A percentile compares a stretch with the other conserved stretches of the same genome.
These are phyloP conservation scores for Oryza nivara DNA, from an alignment of 176 grass and related monocot genomes.

Conservation along the genomic window DNA sequence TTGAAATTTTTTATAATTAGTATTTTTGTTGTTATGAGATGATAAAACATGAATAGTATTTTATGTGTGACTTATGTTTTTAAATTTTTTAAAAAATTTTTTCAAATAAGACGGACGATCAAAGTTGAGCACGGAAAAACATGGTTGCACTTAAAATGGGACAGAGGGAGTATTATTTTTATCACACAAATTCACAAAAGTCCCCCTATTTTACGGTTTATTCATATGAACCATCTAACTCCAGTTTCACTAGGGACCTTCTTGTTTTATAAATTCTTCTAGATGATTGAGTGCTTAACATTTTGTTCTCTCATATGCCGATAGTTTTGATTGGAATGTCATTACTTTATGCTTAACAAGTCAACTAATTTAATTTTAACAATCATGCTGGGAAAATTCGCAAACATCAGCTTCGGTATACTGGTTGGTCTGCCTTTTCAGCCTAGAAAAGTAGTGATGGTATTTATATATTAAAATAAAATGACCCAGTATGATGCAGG, in stretches of 20 bases:
- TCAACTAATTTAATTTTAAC: slow-evolving; percentile 9
- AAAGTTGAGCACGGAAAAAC: too few species aligned
- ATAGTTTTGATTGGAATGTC: slow-evolving; percentile 4
- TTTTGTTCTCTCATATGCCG: background rate
- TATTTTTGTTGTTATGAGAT: too few species aligned
- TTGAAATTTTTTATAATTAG: too few species aligned
- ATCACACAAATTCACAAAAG: background rate
- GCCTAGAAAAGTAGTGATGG: background rate
- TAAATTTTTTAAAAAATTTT: too few species aligned
- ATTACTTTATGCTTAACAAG: background rate
- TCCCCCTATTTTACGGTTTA: background rate
- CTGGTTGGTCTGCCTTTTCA: background rate
- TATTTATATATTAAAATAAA: slow-evolving; percentile 2
- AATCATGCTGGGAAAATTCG: background rate
- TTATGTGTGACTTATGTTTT: too few species aligned
- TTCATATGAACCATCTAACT: too few species aligned
- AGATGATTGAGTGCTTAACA: background rate
- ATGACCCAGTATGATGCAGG: background rate
- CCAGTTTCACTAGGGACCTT: too few species aligned
- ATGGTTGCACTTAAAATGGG: too few species aligned
- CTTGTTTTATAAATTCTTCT: background rate
- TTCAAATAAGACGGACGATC: too few species aligned
- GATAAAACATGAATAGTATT: too few species aligned
- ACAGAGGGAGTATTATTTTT: background rate
- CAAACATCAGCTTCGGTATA: background rate